A percentile compares a stretch with the other conserved stretches of the same genome.
Evolutionary conservation across 2,329 filamentous ascomycete species (phyloP).

Genomic region (Xylariaceae sp.): DNA sequence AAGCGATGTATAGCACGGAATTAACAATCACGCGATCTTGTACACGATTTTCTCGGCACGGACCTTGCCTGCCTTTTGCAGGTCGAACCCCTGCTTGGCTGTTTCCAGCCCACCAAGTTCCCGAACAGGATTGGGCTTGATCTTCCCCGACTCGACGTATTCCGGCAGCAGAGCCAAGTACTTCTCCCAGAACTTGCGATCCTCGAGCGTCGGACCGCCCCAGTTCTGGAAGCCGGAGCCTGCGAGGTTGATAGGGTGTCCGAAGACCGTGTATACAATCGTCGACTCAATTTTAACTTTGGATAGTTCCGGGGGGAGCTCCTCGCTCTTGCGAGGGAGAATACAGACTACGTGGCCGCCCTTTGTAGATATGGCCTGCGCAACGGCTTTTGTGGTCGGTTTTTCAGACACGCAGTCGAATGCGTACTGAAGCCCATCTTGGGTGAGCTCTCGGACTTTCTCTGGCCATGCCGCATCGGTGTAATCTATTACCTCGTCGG

Average conservation of each 20-base stretch:
- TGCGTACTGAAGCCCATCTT: constrained; percentile 44
- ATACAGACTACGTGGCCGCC: constrained; percentile 29
- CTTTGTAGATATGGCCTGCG: constrained; percentile 28
- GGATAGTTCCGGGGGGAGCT: constrained; percentile 21
- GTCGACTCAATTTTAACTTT: constrained; percentile 33
- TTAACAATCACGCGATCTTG: constrained; percentile 21
- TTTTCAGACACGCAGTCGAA: constrained; percentile 32
- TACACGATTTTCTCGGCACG: constrained; percentile 35
- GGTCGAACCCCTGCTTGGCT: constrained; percentile 29
- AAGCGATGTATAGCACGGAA: too few relatives aligned
- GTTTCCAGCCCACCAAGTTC: constrained; percentile 31
- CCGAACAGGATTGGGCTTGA: constrained; percentile 31
- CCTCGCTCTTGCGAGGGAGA: constrained; percentile 22
- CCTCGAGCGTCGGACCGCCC: constrained; percentile 28
- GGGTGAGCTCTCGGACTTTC: constrained; percentile 61
- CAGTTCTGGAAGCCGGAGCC: constrained; percentile 26
- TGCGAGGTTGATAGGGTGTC: constrained; percentile 22
- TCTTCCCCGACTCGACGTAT: constrained; percentile 26
- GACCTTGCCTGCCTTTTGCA: constrained; percentile 30
- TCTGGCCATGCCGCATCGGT: constrained; percentile 45
- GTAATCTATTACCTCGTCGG: constrained; percentile 32
- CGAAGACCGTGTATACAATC: constrained; percentile 34
- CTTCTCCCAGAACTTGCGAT: constrained; percentile 34
- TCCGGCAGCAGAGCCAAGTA: constrained; percentile 31
- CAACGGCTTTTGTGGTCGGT: constrained; percentile 24